phyloP scores from a whole-genome alignment of 805 yeast species.

The Candida nanaspora region DNA sequence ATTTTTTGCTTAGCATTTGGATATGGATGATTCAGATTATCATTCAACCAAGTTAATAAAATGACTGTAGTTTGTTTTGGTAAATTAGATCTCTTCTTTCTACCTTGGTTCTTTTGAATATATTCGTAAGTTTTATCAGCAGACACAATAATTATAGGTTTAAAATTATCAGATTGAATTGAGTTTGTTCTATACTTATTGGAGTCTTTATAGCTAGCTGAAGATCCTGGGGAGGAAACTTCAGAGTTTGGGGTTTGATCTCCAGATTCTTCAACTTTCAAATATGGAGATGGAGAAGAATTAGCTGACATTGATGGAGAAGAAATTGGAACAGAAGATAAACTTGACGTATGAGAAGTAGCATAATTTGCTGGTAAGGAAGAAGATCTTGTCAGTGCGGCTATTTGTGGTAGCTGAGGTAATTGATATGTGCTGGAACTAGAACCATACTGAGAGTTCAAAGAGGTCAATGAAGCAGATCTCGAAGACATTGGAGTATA shows the following conservation, averaged over 20 bases:
- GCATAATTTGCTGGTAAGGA: neutral
- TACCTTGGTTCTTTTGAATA: conserved; percentile 5
- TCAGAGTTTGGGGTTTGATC: neutral
- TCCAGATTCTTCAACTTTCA: neutral
- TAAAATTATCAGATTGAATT: conserved; percentile 1
- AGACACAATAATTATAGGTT: conserved; percentile 3
- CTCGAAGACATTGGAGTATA: conserved; percentile 16
- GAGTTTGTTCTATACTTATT: neutral
- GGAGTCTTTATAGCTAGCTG: neutral
- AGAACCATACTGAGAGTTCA: conserved; percentile 6
- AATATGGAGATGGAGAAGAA: neutral
- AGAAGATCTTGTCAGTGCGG: neutral
- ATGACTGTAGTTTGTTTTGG: conserved; percentile 55
- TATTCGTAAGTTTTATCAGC: conserved; percentile 1
- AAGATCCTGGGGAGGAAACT: neutral
- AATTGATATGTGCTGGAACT: neutral
- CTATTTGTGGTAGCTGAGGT: neutral
- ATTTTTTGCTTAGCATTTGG: conserved; percentile 52
- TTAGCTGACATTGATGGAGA: neutral
- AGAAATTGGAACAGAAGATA: neutral
- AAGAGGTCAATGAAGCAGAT: conserved; percentile 11
- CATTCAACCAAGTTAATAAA: conserved; percentile 46
- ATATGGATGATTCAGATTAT: conserved; percentile 52
- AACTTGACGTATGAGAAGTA: neutral
- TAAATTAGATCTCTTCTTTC: conserved; percentile 40